Evolutionary conservation across 306 rosid genomes (phyloP), one percentile per base, ranked within the genome.

Genomic region (Castanea sativa): DNA sequence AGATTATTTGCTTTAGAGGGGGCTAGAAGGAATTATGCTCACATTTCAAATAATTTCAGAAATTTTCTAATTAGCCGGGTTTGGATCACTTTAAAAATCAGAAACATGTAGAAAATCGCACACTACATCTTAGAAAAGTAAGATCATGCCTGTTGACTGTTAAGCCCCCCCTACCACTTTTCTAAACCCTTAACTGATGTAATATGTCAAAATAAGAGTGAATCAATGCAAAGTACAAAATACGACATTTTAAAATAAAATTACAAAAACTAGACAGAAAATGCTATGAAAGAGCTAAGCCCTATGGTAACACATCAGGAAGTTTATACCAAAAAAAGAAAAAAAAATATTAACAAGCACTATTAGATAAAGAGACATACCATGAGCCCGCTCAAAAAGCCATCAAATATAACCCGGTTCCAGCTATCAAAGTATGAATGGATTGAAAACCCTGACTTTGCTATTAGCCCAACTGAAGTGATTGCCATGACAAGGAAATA

Each of bases 401-500:
- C 97, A 84, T 91, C 96, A 27, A 93, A 69, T 67, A 85, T 73
- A 59, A 88, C 89, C 56, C 86, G 92, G 38, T 91, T 93, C 96
- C 92, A 91, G 68, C 88, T 82, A 75, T 88, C 89, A 5, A 93
- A 93, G 86, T 89, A 91, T 6, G 92, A 74, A 78, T 84, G 87
- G 74, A 86, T 78, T 43, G 96, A 89, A 86, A 93, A 89, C 56
- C 72, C 80, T 69, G 96, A 84, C 87, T 93, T 93, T 58, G 91
- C 92, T 23, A 85, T 63, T 15, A 93, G 91, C 69, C 88, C 96
- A 65, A 91, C 56, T 65, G 97, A 91, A 64, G 92, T 88, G 77
- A 93, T 27, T 76, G 88, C 89, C 97, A 93, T 93, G 81, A 93
- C 88, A 85, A 93, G 90, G 71, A 89, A 83, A 83, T 91, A 91